phyloP scores from a whole-genome alignment of 2,329 filamentous ascomycete genomes.

The Penicillium sp. region DNA sequence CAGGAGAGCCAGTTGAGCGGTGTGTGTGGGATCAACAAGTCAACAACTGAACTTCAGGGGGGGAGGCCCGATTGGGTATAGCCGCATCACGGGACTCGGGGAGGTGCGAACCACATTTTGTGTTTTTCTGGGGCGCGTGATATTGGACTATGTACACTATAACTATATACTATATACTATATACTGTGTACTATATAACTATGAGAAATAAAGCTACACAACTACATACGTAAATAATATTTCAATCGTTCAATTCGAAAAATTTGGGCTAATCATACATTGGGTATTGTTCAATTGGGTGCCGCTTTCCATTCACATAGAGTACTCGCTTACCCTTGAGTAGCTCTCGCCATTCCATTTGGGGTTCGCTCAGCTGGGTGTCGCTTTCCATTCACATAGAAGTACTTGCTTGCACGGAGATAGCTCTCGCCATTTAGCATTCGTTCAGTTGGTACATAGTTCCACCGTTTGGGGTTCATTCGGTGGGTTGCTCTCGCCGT shows the following conservation, averaged over 20 bases:
- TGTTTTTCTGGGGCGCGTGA: constrained; percentile 5
- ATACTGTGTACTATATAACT: not conserved
- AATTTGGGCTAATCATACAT: not conserved
- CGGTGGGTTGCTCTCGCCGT: not conserved
- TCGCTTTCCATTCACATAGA: not conserved
- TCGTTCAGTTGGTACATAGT: not conserved
- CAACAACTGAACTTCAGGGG: constrained; percentile 25
- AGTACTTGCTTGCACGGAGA: not conserved
- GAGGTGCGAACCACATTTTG: constrained; percentile 30
- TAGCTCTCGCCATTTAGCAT: not conserved
- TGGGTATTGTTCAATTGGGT: constrained; percentile 1
- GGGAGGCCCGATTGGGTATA: constrained; percentile 23
- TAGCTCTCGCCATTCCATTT: not conserved
- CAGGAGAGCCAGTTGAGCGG: constrained; percentile 28
- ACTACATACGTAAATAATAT: not conserved
- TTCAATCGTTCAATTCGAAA: not conserved
- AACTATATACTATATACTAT: not conserved
- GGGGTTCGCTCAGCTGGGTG: not conserved
- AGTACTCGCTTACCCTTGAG: not conserved
- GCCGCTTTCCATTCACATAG: not conserved
- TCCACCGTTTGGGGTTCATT: not conserved
- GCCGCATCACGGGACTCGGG: constrained; percentile 28
- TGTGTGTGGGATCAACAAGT: constrained; percentile 35
- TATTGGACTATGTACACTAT: not conserved
- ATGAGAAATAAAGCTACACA: not conserved